Evolutionary conservation across 768 basidiomycete genomes (phyloP), one percentile per base, ranked within the genome.

Genomic region (Terana coerulea): DNA sequence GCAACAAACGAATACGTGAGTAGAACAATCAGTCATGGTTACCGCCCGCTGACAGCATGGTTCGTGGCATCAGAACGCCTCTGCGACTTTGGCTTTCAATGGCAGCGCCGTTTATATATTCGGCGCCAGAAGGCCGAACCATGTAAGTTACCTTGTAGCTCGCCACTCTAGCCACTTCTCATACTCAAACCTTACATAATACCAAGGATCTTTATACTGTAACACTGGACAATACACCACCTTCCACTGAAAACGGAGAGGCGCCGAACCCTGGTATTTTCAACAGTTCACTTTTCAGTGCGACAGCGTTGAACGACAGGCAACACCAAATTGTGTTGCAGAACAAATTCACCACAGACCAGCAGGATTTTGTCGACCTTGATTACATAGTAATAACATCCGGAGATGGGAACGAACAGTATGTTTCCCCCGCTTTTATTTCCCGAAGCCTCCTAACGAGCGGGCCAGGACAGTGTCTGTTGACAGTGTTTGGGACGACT

Each of bases 401-500:
- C 9, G 47, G 49, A 3, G 49, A 50, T 21, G 49, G 49, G 5
- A 34, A 50, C 21, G 15, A 7, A 14, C 19, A n/a, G 49, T 50
- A 31, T 4, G 40, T 41, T n/a, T n/a, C 3, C 14, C 15, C 7
- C 26, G 25, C 6, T 26, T 3, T 3, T 22, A 22, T 8, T n/a
- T n/a, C n/a, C 10, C 14, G 33, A 33, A 26, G 36, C n/a, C n/a
- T 7, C 10, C 24, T 29, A n/a, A n/a, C n/a, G n/a, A n/a, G n/a
- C n/a, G n/a, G n/a, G 19, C 35, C 37, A 54, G 52, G 5, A 54
- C 53, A 19, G 42, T 25, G n/a, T 50, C 48, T 2, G 19, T 9
- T 7, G 53, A 46, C 17, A 46, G 19, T 19, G n/a, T 19, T 10
- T 46, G 29, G 30, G 45, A 46, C 24, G 45, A 46, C 31, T 21